Conservation (phyloP, 768 basidiomycete genomes). For the Asterophora parasitica region DNA sequence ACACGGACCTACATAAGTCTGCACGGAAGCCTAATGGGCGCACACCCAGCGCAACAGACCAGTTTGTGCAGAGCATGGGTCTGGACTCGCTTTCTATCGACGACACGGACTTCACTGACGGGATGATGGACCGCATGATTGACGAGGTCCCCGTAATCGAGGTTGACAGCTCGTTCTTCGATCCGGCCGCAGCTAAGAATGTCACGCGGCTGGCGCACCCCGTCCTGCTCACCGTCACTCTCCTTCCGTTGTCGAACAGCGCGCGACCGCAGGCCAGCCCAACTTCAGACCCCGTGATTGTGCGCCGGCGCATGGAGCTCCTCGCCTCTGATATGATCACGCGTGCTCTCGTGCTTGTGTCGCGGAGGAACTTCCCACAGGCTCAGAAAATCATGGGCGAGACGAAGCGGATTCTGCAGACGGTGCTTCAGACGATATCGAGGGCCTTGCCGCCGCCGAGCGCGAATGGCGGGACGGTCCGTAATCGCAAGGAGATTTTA, state of each 20-base stretch:
- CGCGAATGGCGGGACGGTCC: constrained; percentile 40
- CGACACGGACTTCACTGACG: constrained; percentile 75
- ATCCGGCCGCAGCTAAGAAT: constrained; percentile 79
- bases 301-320: constrained; percentile 93
- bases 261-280: constrained; percentile 37
- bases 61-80: constrained; percentile 83
- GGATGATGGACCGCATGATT: constrained; percentile 95
- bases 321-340: constrained; percentile 98
- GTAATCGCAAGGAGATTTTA: constrained; percentile 76
- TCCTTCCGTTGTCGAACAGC: constrained; percentile 55
- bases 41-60: constrained; percentile 77
- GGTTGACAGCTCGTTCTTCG: constrained; percentile 93
- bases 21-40: constrained; percentile 26
- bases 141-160: constrained; percentile 97
- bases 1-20: constrained; percentile 51
- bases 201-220: constrained; percentile 90
- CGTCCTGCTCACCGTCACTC: constrained; percentile 88
- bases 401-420: constrained; percentile 89
- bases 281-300: constrained; percentile 80
- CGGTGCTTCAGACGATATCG: constrained; percentile 81
- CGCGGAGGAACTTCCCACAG: constrained; percentile 84
- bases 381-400: constrained; percentile 88
- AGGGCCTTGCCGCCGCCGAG: constrained; percentile 62
- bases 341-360: constrained; percentile 86
- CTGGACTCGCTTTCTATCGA: constrained; percentile 71